These are phyloP conservation scores for Venturia carpophila DNA, from an alignment of 2,329 filamentous ascomycete species.

Conservation along the genomic window DNA sequence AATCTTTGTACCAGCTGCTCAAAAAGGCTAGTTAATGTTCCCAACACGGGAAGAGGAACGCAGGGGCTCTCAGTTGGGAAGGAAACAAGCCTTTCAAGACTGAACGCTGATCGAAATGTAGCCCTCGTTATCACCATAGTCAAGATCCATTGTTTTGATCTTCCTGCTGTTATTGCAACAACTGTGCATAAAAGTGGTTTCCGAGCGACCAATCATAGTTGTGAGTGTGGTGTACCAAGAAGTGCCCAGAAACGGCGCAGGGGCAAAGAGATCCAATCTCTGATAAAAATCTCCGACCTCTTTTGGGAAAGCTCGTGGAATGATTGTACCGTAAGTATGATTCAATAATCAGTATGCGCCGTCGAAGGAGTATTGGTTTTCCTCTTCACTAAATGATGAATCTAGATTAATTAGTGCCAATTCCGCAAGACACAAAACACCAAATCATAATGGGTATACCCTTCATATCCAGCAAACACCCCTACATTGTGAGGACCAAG, in stretches of 20 bases:
- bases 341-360: not conserved
- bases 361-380: not conserved
- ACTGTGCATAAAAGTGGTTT: not conserved
- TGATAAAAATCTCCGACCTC: not conserved
- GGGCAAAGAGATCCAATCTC: not conserved
- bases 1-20: constrained; percentile 7
- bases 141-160: not conserved
- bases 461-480: constrained; percentile 2
- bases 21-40: not conserved
- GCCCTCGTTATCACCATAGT: not conserved
- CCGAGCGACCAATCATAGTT: not conserved
- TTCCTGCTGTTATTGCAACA: not conserved
- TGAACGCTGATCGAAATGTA: not conserved
- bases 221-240: not conserved
- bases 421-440: not conserved
- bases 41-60: not conserved
- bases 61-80: not conserved
- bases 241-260: not conserved
- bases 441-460: constrained; percentile 8
- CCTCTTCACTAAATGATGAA: not conserved
- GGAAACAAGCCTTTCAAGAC: constrained; percentile 1
- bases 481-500: not conserved
- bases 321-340: not conserved
- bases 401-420: not conserved
- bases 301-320: not conserved